These are phyloP conservation scores for Tetrahymena elliotti DNA, from an alignment of 73 alveolate species.

Conservation along the genomic window DNA sequence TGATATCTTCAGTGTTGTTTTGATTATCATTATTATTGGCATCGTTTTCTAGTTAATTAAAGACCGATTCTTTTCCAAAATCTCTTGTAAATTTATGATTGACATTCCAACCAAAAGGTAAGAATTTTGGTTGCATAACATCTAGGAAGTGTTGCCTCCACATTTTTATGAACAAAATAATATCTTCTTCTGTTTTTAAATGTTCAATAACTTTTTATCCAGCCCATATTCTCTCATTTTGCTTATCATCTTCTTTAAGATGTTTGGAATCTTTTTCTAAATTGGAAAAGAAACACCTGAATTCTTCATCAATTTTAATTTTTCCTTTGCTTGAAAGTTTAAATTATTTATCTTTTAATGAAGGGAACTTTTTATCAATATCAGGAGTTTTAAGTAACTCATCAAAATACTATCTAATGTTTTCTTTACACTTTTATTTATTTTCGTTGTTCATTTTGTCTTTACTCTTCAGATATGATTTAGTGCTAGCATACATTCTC, in stretches of 20 bases:
- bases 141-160: slow-evolving; percentile 88
- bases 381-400: not conserved
- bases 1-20: not conserved
- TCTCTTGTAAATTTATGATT: slow-evolving; percentile 83
- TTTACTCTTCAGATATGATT: not conserved
- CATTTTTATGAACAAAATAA: slow-evolving; percentile 72
- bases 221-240: slow-evolving; percentile 57
- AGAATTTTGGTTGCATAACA: slow-evolving; percentile 76
- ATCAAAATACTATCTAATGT: not conserved
- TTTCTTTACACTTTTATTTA: not conserved
- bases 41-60: not conserved
- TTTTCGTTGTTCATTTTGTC: not conserved
- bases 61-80: slow-evolving; percentile 58
- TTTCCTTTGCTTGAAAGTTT: not conserved
- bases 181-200: slow-evolving; percentile 47
- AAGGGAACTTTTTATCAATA: not conserved
- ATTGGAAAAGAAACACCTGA: not conserved
- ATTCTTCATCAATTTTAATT: not conserved
- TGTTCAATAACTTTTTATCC: slow-evolving; percentile 80
- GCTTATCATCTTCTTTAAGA: slow-evolving; percentile 48
- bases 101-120: slow-evolving; percentile 89
- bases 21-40: not conserved
- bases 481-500: not conserved
- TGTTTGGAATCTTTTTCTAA: not conserved
- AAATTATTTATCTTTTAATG: not conserved